These are phyloP conservation scores for Aspergillus pseudonomiae DNA, from an alignment of 2,329 filamentous ascomycete species.

Conservation along the genomic window DNA sequence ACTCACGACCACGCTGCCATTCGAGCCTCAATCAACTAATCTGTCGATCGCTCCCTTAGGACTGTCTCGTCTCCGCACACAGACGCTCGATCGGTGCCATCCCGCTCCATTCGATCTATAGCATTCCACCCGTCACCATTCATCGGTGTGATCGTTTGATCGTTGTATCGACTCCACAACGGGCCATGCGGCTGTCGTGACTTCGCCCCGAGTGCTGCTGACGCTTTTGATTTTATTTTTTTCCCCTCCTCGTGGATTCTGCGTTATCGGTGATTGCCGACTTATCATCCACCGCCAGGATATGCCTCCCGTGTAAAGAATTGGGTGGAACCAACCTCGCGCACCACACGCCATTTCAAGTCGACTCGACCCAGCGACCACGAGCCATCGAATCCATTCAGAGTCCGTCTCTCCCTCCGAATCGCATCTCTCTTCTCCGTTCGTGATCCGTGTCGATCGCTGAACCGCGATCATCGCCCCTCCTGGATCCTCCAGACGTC, in stretches of 20 bases:
- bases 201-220: neutral
- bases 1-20: neutral
- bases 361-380: neutral
- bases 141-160: neutral
- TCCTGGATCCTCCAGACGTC: conserved; percentile 53
- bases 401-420: neutral
- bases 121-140: neutral
- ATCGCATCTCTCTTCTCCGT: neutral
- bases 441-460: conserved; percentile 27
- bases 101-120: neutral
- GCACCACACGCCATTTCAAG: neutral
- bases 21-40: neutral
- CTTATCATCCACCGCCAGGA: neutral
- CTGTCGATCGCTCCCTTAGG: neutral
- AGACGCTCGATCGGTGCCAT: neutral
- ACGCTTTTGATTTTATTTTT: neutral
- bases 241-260: neutral
- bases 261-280: neutral
- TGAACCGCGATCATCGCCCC: conserved; percentile 46
- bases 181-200: conserved; percentile 1
- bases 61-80: neutral
- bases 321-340: neutral
- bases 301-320: conserved; percentile 3
- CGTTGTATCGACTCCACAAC: neutral
- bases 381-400: neutral